Base-by-base conservation (phyloP, 2,329 filamentous ascomycete species). In the Pezicula carpinea region DNA sequence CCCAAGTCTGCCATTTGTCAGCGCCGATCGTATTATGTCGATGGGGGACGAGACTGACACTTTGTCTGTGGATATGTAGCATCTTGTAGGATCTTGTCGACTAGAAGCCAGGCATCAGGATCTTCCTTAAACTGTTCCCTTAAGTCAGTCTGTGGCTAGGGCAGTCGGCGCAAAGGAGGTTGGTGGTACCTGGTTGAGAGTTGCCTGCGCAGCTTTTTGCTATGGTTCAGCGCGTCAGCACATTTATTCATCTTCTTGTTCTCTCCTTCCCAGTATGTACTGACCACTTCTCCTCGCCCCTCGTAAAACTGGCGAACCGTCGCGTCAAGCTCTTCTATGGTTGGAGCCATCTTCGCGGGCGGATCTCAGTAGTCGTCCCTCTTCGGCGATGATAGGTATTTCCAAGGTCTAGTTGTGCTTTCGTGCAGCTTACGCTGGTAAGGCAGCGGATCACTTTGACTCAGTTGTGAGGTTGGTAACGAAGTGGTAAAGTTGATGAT, bases 281-380 rank as follows among this genome's bases (percentile, higher is more conserved):
- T 63, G 76, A 95, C 90, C 76, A 90, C 81, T 52, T 96, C 89
- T 62, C 93, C 93, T 69, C 92, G 87, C 67, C 91, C 91, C 74
- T 97, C 92, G 66, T 96, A 99, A 73, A 99, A 97, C 75, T 89
- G 83, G 69, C 88, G 91, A 78, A 97, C 92, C 59, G 90, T 93
- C 70, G 79, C 85, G 81, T 99, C 93, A 76, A 99, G 83, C 82
- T 99, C 93, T 70, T 87, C 83, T 71, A 99, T 92, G 64, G 87
- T 75, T 67, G 80, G 74, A 67, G 81, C 75, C 82, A 85, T 85
- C 69, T 66, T 73, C 53, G 59, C 60, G 61, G 63, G 21, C 65
- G 51, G 47, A 45, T 47, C 45, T 54, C 32, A 32, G 49, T 47
- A 51, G 44, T 44, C 44, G 49, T 49, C 43, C 50, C 53, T 56